These are phyloP conservation scores for Aspergillus sojae DNA, from an alignment of 2,329 filamentous ascomycete genomes.

Conservation along the genomic window DNA sequence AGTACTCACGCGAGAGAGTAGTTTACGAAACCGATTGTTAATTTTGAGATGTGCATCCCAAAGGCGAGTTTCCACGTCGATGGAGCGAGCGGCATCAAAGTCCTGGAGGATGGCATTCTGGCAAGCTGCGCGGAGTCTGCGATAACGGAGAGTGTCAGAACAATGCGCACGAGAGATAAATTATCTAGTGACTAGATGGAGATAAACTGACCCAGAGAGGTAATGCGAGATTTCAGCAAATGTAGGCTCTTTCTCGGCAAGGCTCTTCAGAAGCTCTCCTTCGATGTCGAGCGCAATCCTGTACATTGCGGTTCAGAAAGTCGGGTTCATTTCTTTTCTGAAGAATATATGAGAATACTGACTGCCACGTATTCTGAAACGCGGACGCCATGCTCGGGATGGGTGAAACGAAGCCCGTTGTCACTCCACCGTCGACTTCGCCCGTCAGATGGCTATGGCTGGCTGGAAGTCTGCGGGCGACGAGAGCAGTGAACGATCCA, in stretches of 20 bases:
- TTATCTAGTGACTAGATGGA: too few species aligned
- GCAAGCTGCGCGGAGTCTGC: constrained; percentile 70
- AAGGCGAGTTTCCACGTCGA: constrained; percentile 70
- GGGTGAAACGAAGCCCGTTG: constrained; percentile 28
- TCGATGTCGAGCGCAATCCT: constrained; percentile 50
- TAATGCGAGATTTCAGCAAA: constrained; percentile 54
- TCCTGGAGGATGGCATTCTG: constrained; percentile 74
- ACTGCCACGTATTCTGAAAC: constrained; percentile 58
- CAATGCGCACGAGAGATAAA: neutral
- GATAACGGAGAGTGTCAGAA: constrained; percentile 8
- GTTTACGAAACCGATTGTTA: constrained; percentile 75
- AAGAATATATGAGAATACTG: constrained; percentile 30
- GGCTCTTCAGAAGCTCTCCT: constrained; percentile 50
- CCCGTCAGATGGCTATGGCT: constrained; percentile 62
- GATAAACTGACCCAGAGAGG: constrained; percentile 37
- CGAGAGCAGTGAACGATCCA: constrained; percentile 58
- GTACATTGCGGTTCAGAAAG: constrained; percentile 19
- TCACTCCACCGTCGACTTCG: constrained; percentile 55
- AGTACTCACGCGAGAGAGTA: constrained; percentile 57
- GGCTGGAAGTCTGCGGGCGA: constrained; percentile 53
- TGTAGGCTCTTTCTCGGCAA: constrained; percentile 53
- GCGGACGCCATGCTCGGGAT: constrained; percentile 46
- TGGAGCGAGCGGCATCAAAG: constrained; percentile 47
- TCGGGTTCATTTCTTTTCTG: constrained; percentile 18
- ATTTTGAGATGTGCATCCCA: constrained; percentile 80